phyloP scores from a whole-genome alignment of 2,329 filamentous ascomycete species.

The Talaromyces piceae region DNA sequence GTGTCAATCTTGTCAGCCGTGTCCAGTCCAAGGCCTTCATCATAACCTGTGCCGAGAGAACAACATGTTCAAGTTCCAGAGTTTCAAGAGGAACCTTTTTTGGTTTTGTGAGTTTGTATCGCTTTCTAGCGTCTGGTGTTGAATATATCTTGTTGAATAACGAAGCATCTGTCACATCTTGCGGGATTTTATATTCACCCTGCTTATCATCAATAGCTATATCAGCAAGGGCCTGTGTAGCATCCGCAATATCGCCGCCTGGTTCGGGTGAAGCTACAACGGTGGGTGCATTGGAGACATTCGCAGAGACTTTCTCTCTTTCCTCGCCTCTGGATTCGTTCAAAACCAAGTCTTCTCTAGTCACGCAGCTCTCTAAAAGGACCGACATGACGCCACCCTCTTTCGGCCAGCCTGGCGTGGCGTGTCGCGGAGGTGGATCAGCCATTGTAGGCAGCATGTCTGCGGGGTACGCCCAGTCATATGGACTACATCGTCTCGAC shows the following conservation, averaged over 20 bases:
- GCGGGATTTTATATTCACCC: background rate
- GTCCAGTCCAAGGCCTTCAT: conserved; percentile 68
- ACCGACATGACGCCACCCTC: conserved; percentile 27
- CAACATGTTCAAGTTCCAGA: conserved; percentile 67
- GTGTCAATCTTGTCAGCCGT: conserved; percentile 60
- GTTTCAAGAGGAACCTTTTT: conserved; percentile 58
- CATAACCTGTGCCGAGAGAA: conserved; percentile 64
- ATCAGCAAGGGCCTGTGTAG: conserved; percentile 4
- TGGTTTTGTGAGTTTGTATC: background rate
- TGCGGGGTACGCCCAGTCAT: conserved; percentile 22
- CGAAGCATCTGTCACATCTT: background rate
- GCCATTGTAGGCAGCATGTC: conserved; percentile 13
- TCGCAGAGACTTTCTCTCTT: background rate
- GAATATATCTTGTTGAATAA: background rate
- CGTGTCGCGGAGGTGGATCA: conserved; percentile 8
- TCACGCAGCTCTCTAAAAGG: conserved; percentile 15
- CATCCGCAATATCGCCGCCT: background rate
- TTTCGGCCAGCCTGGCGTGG: conserved; percentile 23
- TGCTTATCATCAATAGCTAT: conserved; percentile 3
- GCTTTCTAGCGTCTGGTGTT: background rate
- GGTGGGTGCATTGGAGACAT: background rate
- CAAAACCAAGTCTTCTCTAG: background rate
- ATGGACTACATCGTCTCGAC: conserved; percentile 33
- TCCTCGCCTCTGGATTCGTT: background rate
- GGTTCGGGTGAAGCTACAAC: background rate